Conservation (phyloP, 2,329 filamentous ascomycete species). For the Acephala macrosclerotiorum region DNA sequence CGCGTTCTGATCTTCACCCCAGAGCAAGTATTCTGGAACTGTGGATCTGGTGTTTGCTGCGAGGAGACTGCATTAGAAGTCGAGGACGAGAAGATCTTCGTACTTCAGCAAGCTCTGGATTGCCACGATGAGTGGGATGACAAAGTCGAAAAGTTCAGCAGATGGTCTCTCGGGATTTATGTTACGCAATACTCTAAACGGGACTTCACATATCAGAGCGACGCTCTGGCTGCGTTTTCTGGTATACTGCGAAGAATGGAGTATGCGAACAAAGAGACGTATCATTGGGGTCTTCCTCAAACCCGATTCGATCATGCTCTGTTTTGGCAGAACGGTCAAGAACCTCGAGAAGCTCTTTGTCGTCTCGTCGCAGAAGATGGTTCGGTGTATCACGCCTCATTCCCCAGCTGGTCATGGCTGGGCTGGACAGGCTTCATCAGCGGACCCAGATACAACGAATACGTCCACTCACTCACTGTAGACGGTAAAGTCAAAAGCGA, state of each 20-base stretch:
- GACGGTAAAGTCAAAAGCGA: background rate
- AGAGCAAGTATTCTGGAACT: constrained; percentile 17
- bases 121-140: constrained; percentile 17
- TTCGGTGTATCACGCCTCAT: background rate
- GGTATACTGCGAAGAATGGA: constrained; percentile 16
- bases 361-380: constrained; percentile 8
- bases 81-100: background rate
- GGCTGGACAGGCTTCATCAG: constrained; percentile 12
- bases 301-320: constrained; percentile 14
- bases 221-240: constrained; percentile 16
- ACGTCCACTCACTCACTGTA: background rate
- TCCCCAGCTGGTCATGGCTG: constrained; percentile 17
- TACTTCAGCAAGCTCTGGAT: constrained; percentile 9
- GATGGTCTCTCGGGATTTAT: constrained; percentile 5
- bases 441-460: constrained; percentile 4
- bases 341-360: constrained; percentile 9
- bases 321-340: background rate
- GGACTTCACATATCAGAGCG: constrained; percentile 14
- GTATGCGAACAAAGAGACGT: constrained; percentile 11
- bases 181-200: constrained; percentile 15
- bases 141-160: constrained; percentile 5
- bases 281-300: constrained; percentile 11
- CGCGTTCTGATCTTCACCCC: constrained; percentile 28
- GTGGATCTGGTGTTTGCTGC: constrained; percentile 2
- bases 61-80: constrained; percentile 4